Conservation (phyloP, 345 rosid species). For the Lagerstroemia speciosa region DNA sequence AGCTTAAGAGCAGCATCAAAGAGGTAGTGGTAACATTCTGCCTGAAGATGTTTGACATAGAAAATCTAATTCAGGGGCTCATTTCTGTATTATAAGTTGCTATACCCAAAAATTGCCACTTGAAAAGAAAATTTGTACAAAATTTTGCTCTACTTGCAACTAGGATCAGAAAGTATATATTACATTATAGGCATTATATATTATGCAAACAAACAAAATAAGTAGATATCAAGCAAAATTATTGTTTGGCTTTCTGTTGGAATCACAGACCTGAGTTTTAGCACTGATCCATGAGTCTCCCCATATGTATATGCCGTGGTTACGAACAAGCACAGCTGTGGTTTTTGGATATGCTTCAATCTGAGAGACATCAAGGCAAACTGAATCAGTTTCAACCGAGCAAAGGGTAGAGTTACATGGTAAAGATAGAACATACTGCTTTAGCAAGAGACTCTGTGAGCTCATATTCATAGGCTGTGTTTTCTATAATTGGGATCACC, state of each 20-base stretch:
- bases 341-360: conserved; percentile 84
- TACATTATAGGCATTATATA: too few relatives aligned
- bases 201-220: too few relatives aligned
- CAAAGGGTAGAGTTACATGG: not conserved
- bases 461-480: conserved; percentile 82
- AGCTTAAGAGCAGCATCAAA: conserved; percentile 94
- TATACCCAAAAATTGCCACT: too few relatives aligned
- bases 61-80: too few relatives aligned
- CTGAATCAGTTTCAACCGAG: not conserved
- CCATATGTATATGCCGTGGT: conserved; percentile 91
- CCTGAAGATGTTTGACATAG: conserved; percentile 32
- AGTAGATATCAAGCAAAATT: too few relatives aligned
- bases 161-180: too few relatives aligned
- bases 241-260: not conserved
- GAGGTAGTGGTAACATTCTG: conserved; percentile 86
- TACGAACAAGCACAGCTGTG: conserved; percentile 93
- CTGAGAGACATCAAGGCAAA: conserved; percentile 23
- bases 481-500: conserved; percentile 90
- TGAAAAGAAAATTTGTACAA: too few relatives aligned
- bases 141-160: too few relatives aligned
- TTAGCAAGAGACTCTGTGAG: conserved; percentile 85
- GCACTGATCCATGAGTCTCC: conserved; percentile 98
- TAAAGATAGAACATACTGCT: conserved; percentile 45
- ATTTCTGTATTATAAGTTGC: too few relatives aligned
- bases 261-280: conserved; percentile 79